Percentiles rank a stretch among this genome's conserved stretches.
Evolutionary conservation across 2,329 filamentous ascomycete genomes (phyloP).

Genomic region (Paecilomyces dactylethromorphus): DNA sequence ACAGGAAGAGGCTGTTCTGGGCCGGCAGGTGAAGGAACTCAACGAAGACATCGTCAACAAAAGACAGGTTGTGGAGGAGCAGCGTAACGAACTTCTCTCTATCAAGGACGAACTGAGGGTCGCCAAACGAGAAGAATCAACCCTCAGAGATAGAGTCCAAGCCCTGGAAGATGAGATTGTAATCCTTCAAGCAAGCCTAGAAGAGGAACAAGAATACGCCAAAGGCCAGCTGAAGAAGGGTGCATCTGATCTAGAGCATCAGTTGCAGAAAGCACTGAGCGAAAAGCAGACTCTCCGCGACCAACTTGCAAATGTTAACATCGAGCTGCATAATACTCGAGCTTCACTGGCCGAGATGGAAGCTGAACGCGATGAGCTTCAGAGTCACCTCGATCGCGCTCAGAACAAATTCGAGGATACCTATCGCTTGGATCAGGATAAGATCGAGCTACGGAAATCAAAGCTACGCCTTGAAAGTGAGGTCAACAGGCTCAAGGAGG

Average conservation of each 20-base stretch:
- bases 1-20: slow-evolving; percentile 63
- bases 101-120: slow-evolving; percentile 66
- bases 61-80: slow-evolving; percentile 57
- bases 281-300: slow-evolving; percentile 62
- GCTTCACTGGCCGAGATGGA: slow-evolving; percentile 52
- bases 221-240: slow-evolving; percentile 52
- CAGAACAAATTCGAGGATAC: slow-evolving; percentile 53
- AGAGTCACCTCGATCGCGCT: slow-evolving; percentile 51
- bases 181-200: slow-evolving; percentile 59
- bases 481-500: slow-evolving; percentile 57
- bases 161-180: slow-evolving; percentile 71
- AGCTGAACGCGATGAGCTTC: slow-evolving; percentile 61
- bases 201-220: slow-evolving; percentile 58
- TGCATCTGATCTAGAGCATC: slow-evolving; percentile 52
- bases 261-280: slow-evolving; percentile 49
- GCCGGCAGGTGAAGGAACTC: slow-evolving; percentile 67
- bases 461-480: slow-evolving; percentile 64
- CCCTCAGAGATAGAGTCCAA: slow-evolving; percentile 59
- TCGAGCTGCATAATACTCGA: slow-evolving; percentile 55
- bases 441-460: slow-evolving; percentile 60
- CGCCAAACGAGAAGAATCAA: slow-evolving; percentile 56
- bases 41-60: slow-evolving; percentile 64
- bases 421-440: slow-evolving; percentile 60
- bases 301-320: slow-evolving; percentile 52
- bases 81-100: slow-evolving; percentile 59